A percentile compares a stretch with the other conserved stretches of the same genome.
These are phyloP conservation scores for Tarenaya hassleriana DNA, from an alignment of 345 rosid genomes.

Conservation along the genomic window DNA sequence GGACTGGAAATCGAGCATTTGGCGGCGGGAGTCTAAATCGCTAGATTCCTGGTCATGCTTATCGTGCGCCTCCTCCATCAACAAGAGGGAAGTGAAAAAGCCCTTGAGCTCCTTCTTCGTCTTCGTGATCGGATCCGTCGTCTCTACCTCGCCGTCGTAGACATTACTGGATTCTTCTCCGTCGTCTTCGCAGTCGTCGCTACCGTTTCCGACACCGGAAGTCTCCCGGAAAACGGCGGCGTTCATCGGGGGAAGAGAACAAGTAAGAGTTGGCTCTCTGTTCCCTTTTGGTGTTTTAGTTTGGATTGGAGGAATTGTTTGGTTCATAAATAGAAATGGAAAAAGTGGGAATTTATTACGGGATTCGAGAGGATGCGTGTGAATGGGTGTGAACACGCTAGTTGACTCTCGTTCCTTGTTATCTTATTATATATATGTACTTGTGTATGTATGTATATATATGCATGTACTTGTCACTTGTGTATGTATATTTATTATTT, in stretches of 20 bases:
- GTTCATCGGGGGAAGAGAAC: constrained; percentile 23
- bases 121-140: neutral
- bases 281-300: neutral
- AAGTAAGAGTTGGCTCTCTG: neutral
- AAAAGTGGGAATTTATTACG: too few relatives aligned
- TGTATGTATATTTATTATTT: too few relatives aligned
- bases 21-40: constrained; percentile 29
- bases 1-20: constrained; percentile 40
- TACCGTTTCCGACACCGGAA: constrained; percentile 6
- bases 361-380: too few relatives aligned
- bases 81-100: constrained; percentile 41
- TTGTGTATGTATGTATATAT: too few relatives aligned
- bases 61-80: constrained; percentile 59
- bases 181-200: constrained; percentile 15
- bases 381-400: too few relatives aligned
- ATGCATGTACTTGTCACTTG: too few relatives aligned
- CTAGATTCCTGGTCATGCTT: constrained; percentile 39
- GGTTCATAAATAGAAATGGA: too few relatives aligned
- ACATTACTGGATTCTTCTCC: constrained; percentile 27
- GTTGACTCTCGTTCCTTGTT: too few relatives aligned
- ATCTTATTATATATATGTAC: too few relatives aligned
- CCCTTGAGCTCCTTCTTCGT: constrained; percentile 41
- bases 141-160: constrained; percentile 25
- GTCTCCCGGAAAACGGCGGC: constrained; percentile 21
- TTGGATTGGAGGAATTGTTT: too few relatives aligned